Evolutionary conservation across 305 asterid genomes (phyloP).

Genomic region (Solanum hybrid): DNA sequence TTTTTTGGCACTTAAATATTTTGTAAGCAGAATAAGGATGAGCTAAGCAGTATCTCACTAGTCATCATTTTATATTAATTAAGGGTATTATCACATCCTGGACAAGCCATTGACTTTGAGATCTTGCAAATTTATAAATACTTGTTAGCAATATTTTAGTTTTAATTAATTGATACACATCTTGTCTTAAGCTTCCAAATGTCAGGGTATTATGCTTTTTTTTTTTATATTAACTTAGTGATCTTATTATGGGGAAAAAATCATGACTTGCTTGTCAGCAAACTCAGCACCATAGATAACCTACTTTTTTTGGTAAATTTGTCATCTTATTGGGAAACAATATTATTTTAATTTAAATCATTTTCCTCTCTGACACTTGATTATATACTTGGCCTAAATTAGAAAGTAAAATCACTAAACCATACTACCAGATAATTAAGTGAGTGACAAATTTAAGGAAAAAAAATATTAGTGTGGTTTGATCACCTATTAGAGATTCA

Average conservation of each 20-base stretch:
- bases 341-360: neutral
- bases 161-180: neutral
- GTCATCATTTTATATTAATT: neutral
- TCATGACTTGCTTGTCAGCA: neutral
- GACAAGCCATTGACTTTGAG: conserved; percentile 29
- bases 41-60: neutral
- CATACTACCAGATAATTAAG: neutral
- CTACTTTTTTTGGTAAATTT: neutral
- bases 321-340: neutral
- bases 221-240: neutral
- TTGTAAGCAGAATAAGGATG: neutral
- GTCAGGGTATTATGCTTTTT: conserved; percentile 11
- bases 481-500: too few species aligned
- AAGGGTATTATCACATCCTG: neutral
- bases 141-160: neutral
- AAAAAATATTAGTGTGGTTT: too few species aligned
- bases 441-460: neutral
- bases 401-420: neutral
- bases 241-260: neutral
- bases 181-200: conserved; percentile 25
- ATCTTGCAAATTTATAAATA: neutral
- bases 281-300: neutral
- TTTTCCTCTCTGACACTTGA: neutral
- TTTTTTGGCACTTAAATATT: neutral
- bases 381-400: neutral